Evolutionary conservation across 805 yeast species (phyloP), one percentile per base, ranked within the genome.

Genomic region (Cyberlindnera sargentensis): DNA sequence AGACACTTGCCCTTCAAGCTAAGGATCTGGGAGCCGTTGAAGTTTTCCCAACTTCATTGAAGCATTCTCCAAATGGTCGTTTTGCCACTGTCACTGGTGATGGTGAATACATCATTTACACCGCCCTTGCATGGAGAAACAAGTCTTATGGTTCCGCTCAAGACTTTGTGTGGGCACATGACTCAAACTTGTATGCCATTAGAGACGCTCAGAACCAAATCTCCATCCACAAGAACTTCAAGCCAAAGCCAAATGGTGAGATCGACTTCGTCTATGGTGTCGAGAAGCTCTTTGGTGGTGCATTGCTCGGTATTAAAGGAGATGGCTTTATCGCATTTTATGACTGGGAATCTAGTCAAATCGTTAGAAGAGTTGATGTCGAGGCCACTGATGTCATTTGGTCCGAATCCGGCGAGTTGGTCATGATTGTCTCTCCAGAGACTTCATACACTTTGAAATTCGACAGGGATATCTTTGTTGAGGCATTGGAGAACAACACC

Each of bases 91-190:
- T 93, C 40, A 84, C 91, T 37, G 99, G 99, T 60, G 99, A 93
- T 67, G 97, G 96, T 47, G 99, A 93, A 66, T 91, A 88, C 63
- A 87, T 91, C 55, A 83, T 93, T 43, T 93, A 91, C 67, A 90
- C 98, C 3, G 91, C 99, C 2, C 75, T 93, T 57, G 98, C 98
- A 1, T 93, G 99, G 99, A 80, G 99, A 70, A 89, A 91, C 58
- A 93, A 89, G 68, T 74, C 89, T 40, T 93, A 85, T 64, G 98
- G 98, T 49, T 75, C 78, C 45, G 96, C 95, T 23, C 67, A 80
- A 43, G 97, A 89, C 59, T 88, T 95, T 62, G 95, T 80, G 36
- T 93, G 99, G 99, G 89, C 95, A 48, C 80, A 84, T 42, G 97
- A 91, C 65, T 80, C 95, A 3, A 86, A 84, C 59, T 73, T 81